Percentiles rank a stretch among this genome's conserved stretches.
phyloP scores from a whole-genome alignment of 176 grass and related monocot species.

The Ananas comosus region DNA sequence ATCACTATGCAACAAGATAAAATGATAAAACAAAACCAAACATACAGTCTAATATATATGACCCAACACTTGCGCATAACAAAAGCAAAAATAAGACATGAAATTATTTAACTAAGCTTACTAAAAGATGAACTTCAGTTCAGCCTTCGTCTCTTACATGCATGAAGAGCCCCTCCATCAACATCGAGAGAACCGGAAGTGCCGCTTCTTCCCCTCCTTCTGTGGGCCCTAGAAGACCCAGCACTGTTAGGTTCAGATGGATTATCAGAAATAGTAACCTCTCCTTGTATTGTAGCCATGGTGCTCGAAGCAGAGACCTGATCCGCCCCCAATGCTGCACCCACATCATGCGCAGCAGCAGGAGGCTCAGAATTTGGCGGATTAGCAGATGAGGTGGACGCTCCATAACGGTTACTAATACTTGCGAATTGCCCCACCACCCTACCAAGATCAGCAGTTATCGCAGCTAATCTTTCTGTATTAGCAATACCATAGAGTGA shows the following conservation, averaged over 20 bases:
- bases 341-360: constrained; percentile 22
- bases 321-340: constrained; percentile 50
- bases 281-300: constrained; percentile 73
- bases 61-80: neutral
- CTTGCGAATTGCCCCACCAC: constrained; percentile 39
- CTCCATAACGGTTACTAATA: constrained; percentile 33
- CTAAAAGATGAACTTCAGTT: constrained; percentile 38
- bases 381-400: constrained; percentile 44
- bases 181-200: constrained; percentile 57
- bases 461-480: constrained; percentile 55
- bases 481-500: constrained; percentile 50
- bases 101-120: constrained; percentile 22
- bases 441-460: constrained; percentile 59
- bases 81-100: constrained; percentile 18
- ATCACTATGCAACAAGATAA: neutral
- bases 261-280: constrained; percentile 31
- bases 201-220: constrained; percentile 60
- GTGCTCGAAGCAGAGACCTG: constrained; percentile 87
- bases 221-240: constrained; percentile 56
- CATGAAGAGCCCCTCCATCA: constrained; percentile 44
- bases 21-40: neutral
- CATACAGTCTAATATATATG: neutral
- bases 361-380: constrained; percentile 42
- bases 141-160: constrained; percentile 67
- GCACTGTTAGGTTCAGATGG: constrained; percentile 28